These are phyloP conservation scores for Erigeron canadensis DNA, from an alignment of 129 eudicot genomes.

Conservation along the genomic window DNA sequence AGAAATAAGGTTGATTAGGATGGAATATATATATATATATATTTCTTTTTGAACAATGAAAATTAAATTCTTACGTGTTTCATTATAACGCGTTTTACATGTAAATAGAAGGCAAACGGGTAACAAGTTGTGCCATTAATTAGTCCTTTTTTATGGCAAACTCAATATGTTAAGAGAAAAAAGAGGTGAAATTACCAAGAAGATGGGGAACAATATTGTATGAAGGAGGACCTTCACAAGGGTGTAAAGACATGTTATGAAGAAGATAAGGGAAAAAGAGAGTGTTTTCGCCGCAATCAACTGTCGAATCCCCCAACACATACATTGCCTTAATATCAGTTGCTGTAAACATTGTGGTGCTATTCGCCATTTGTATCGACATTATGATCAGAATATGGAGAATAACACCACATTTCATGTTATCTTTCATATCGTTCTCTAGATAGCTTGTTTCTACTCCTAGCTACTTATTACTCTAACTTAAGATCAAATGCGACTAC, in stretches of 20 bases:
- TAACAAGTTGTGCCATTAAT: too few relatives aligned
- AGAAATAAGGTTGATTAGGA: too few relatives aligned
- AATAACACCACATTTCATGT: constrained; percentile 24
- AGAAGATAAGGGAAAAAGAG: constrained; percentile 51
- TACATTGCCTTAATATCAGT: constrained; percentile 46
- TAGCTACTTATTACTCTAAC: neutral
- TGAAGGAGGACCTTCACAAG: constrained; percentile 60
- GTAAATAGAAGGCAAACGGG: neutral
- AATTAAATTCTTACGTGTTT: too few relatives aligned
- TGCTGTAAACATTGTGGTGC: neutral
- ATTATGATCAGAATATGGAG: constrained; percentile 21
- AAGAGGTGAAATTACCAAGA: constrained; percentile 44
- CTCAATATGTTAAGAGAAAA: too few relatives aligned
- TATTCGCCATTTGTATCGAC: constrained; percentile 12
- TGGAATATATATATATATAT: too few relatives aligned
- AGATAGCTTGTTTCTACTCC: neutral
- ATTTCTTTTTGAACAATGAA: too few relatives aligned
- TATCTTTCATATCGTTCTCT: neutral
- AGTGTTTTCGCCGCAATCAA: constrained; percentile 76
- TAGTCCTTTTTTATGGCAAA: too few relatives aligned
- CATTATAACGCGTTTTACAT: accelerated
- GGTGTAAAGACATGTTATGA: constrained; percentile 49
- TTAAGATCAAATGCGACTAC: neutral
- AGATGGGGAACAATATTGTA: constrained; percentile 52
- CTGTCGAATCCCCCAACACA: constrained; percentile 67